Evolutionary conservation across 73 alveolate species (phyloP).

Genomic region (Halteria grandinella): DNA sequence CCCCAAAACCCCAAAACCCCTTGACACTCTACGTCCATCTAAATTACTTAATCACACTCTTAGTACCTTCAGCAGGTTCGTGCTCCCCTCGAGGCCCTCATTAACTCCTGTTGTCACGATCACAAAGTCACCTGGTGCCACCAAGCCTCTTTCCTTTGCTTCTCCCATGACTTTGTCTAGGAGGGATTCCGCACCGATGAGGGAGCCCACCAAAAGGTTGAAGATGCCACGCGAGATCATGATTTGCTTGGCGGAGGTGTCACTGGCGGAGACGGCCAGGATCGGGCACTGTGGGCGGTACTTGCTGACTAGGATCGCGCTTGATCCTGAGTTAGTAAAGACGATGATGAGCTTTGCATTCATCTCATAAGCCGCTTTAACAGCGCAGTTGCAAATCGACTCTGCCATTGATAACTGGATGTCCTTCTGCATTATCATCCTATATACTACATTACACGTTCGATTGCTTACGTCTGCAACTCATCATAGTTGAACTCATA

Average conservation of each 20-base stretch:
- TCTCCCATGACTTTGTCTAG: conserved; percentile 34
- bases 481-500: conserved; percentile 42
- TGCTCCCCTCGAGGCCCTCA: conserved; percentile 53
- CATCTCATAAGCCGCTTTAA: conserved; percentile 67
- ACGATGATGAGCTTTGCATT: conserved; percentile 53
- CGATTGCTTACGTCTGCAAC: not conserved
- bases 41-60: conserved; percentile 4
- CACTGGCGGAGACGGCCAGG: conserved; percentile 54
- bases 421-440: conserved; percentile 4
- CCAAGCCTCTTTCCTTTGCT: conserved; percentile 10
- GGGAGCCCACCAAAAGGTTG: conserved; percentile 55
- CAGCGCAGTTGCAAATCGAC: conserved; percentile 75
- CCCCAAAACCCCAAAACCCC: not conserved
- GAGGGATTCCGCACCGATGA: conserved; percentile 51
- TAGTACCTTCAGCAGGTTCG: conserved; percentile 27
- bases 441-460: not conserved
- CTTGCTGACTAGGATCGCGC: conserved; percentile 45
- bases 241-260: conserved; percentile 25
- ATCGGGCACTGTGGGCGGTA: conserved; percentile 64
- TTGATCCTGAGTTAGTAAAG: conserved; percentile 44
- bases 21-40: too few relatives aligned
- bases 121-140: conserved; percentile 42
- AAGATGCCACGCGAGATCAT: conserved; percentile 51
- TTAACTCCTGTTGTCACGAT: conserved; percentile 44
- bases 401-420: conserved; percentile 49